Evolutionary conservation across 2,329 filamentous ascomycete species (phyloP).

Genomic region (Aureobasidium melanogenum): DNA sequence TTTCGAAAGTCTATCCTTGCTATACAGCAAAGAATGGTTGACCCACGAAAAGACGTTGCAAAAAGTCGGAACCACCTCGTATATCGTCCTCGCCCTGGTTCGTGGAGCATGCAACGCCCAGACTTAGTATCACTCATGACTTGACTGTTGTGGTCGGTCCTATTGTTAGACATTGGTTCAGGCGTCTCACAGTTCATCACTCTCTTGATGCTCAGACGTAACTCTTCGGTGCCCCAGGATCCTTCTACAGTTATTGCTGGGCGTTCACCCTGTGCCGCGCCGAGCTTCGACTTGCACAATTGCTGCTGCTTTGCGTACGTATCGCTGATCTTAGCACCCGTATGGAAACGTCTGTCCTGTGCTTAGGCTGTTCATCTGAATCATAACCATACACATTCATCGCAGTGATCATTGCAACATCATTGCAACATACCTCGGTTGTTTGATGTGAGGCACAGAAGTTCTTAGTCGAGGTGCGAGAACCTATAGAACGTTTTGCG

Average conservation of each 20-base stretch:
- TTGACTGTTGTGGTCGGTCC: neutral
- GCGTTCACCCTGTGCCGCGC: neutral
- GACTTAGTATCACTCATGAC: neutral
- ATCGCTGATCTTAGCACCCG: no score
- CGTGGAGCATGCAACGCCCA: neutral
- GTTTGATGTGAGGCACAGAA: neutral
- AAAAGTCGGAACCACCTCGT: neutral
- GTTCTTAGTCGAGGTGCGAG: neutral
- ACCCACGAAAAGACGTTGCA: neutral
- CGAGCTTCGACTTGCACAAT: neutral
- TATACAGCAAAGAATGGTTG: neutral
- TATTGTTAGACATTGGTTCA: neutral
- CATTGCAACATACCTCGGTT: neutral
- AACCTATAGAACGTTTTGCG: neutral
- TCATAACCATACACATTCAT: neutral
- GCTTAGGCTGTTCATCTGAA: neutral
- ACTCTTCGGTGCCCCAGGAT: neutral
- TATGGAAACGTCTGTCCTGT: neutral
- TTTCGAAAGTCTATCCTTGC: neutral
- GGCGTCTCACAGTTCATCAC: neutral
- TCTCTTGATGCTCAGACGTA: neutral
- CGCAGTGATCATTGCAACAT: neutral
- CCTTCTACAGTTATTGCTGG: neutral
- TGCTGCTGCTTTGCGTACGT: neutral
- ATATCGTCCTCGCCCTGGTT: neutral